Base-by-base conservation (phyloP, 2,329 filamentous ascomycete species). In the Chaetomium sp. region DNA sequence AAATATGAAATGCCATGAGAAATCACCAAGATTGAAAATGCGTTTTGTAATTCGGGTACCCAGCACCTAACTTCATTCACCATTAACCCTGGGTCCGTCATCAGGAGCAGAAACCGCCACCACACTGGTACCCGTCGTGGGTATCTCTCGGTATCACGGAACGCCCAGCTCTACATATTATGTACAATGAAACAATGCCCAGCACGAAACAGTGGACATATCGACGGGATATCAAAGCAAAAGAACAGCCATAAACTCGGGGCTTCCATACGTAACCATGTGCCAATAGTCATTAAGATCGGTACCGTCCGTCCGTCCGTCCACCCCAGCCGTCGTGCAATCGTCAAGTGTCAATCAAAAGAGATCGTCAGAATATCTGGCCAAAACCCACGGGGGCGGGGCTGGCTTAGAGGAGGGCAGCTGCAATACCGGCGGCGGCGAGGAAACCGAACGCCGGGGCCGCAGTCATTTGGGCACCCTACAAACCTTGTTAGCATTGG, bases 371-470 rank as follows among this genome's bases (percentile, higher is more conserved):
- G 47, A 38, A 19, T 50, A 59, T 38, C 13, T n/a, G 53, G 50
- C 53, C 25, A 38, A 62, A 49, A 13, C 31, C 50, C 31, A 60
- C 56, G 45, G 60, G 31, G 60, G 31, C 35, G 13, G n/a, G 4
- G 50, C 42, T 35, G 13, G n/a, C 23, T 80, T 81, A 85, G 65
- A 85, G 78, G 65, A 85, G 74, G 65, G 83, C 70, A 67, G 77
- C 80, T 49, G 80, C 82, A 54, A 84, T 65, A 72, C 82, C 82
- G 23, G 80, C 82, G 25, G 79, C 82, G 59, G 81, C 82, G 49
- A 84, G 66, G 57, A 83, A 68, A 63, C 81, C 82, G 31, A 74
- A 72, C 49, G 69, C 70, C 25, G 81, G 80, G 45, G 78, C 81
- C 63, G 78, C 79, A 57, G 82, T 82, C 71, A 75, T 74, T 64